Conservation (phyloP, 2,329 filamentous ascomycete genomes). For the Stylonectria norvegica region DNA sequence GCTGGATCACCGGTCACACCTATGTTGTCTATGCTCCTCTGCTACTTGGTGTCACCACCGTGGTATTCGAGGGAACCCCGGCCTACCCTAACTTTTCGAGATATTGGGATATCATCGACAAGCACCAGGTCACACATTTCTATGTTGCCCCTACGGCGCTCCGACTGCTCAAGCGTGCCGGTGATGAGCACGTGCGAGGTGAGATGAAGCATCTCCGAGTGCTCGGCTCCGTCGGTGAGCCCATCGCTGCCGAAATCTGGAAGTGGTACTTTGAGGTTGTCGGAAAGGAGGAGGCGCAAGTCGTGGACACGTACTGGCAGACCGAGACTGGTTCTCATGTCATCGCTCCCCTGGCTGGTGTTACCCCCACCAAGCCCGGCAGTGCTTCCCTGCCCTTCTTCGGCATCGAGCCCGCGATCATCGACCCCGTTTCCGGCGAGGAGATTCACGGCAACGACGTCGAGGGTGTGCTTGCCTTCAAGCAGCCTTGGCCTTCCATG, state of each 20-base stretch:
- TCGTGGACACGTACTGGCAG: conserved; percentile 99
- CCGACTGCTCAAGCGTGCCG: conserved; percentile 89
- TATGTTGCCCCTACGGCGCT: conserved; percentile 96
- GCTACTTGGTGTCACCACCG: conserved; percentile 85
- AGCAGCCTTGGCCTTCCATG: conserved; percentile 98
- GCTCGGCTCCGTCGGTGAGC: conserved; percentile 92
- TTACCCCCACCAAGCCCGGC: conserved; percentile 95
- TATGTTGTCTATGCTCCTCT: conserved; percentile 97
- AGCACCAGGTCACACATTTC: conserved; percentile 94
- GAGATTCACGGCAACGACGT: conserved; percentile 95
- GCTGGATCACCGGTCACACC: conserved; percentile 98
- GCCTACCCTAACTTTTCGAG: conserved; percentile 97
- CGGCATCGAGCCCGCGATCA: conserved; percentile 94
- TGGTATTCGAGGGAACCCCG: conserved; percentile 96
- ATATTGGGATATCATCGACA: conserved; percentile 98
- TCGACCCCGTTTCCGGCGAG: conserved; percentile 91
- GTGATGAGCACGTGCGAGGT: conserved; percentile 85
- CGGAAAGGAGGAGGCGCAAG: conserved; percentile 86
- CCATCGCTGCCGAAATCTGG: conserved; percentile 97
- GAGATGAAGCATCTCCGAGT: conserved; percentile 87
- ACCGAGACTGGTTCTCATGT: conserved; percentile 97
- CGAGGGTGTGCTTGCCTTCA: conserved; percentile 94
- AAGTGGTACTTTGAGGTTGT: conserved; percentile 99
- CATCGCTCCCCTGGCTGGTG: conserved; percentile 86
- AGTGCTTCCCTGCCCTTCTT: conserved; percentile 97